These are phyloP conservation scores for Gossypium schwendimanii DNA, from an alignment of 441 rosid genomes.

Conservation along the genomic window DNA sequence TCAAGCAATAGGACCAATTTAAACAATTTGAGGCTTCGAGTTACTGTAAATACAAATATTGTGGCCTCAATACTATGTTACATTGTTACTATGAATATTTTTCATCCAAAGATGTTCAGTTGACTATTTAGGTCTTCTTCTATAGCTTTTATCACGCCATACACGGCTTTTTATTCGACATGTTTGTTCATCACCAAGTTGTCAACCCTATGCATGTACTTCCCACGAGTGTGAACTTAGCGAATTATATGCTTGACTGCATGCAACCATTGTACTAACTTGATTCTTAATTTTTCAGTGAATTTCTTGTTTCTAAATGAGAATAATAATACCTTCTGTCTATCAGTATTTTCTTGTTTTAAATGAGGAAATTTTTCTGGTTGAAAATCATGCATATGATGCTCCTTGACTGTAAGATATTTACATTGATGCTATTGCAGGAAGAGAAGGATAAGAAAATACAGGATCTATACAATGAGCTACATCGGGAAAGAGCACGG, in stretches of 20 bases:
- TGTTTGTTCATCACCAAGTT: neutral
- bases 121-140: neutral
- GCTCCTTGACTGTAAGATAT: neutral
- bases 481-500: conserved; percentile 25
- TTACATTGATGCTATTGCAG: conserved; percentile 14
- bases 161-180: neutral
- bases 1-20: neutral
- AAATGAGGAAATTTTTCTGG: neutral
- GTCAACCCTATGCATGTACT: neutral
- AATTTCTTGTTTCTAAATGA: neutral
- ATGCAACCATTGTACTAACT: neutral
- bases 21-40: neutral
- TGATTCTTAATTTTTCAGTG: neutral
- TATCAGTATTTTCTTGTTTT: neutral
- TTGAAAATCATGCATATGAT: neutral
- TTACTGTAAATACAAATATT: neutral
- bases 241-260: neutral
- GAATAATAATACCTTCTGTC: neutral
- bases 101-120: neutral
- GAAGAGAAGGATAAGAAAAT: conserved; percentile 36
- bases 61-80: neutral
- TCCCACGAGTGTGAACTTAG: neutral
- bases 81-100: neutral
- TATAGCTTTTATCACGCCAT: neutral
- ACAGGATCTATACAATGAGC: conserved; percentile 27